Evolutionary conservation across 257 asterid genomes (phyloP), one percentile per base, ranked within the genome.

Genomic region (Osmanthus fragrans): DNA sequence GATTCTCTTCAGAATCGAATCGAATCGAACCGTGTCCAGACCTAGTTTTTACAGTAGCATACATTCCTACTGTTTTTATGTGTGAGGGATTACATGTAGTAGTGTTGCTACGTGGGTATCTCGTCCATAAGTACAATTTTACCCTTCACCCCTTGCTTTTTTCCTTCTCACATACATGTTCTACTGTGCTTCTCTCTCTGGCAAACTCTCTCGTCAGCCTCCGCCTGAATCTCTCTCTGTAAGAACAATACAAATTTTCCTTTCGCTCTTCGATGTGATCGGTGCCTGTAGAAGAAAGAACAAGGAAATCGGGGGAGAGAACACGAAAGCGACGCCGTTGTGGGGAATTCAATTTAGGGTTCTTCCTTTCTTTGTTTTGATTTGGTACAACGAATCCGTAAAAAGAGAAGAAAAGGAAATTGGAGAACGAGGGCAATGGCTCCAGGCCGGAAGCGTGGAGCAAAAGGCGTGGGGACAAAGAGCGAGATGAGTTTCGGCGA

Each of bases 401-500:
- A 63, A 39, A 11, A 27, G 34, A 77, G 72, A 72, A 79, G 82
- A 19, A 21, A 70, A 58, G 47, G 23, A 33, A 37, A 69, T 74
- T 70, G 63, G 79, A 71, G 71, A 63, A 27, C 69, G 32, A 27
- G 27, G 69, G 83, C 66, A 56, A 93, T 94, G 98, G 92, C 96
- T 85, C 97, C 98, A 45, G 89, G 87, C 77, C 90, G 92, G 49
- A 89, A 71, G 81, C 93, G 96, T 25, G 96, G 96, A 79, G 90
- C 84, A 27, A 93, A 88, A 81, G 92, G 90, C 66, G 76, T 80
- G 67, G 88, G 82, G 81, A 73, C 90, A 70, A 88, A 78, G 83
- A 81, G 69, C 71, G 92, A 92, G 77, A 88, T 93, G 87, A 82
- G 85, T 75, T 72, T 89, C 70, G 98, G 98, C 82, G 97, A 93